Evolutionary conservation across 768 basidiomycete genomes (phyloP).

Genomic region (Phlebiopsis gigantea): DNA sequence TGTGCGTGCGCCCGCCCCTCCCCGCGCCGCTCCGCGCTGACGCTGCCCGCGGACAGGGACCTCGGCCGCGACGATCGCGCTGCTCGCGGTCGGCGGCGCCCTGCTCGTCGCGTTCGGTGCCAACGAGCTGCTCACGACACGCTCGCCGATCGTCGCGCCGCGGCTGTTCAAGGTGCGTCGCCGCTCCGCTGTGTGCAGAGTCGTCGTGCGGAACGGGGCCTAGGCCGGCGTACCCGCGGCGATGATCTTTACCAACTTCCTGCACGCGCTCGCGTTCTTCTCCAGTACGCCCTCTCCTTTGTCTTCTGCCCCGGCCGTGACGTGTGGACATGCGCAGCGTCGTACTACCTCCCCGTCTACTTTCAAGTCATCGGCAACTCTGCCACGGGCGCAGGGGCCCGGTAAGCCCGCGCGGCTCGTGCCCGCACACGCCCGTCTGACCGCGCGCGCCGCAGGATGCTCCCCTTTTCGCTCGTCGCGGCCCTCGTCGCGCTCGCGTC

Average conservation of each 20-base stretch:
- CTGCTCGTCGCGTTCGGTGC: conserved; percentile 25
- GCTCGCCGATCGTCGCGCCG: conserved; percentile 33
- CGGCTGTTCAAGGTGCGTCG: conserved; percentile 30
- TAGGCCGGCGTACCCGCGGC: conserved; percentile 34
- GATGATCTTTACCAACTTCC: conserved; percentile 27
- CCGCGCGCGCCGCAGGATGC: conserved; percentile 23
- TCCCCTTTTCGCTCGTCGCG: conserved; percentile 29
- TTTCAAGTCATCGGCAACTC: conserved; percentile 38
- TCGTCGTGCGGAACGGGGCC: not conserved
- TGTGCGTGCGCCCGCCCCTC: conserved; percentile 26
- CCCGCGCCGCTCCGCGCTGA: no score
- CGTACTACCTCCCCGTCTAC: conserved; percentile 35
- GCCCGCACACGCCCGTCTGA: not conserved
- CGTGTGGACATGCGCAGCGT: conserved; percentile 8
- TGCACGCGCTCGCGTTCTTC: conserved; percentile 32
- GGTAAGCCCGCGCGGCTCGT: conserved; percentile 13
- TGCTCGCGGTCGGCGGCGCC: conserved; percentile 29
- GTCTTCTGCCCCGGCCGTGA: not conserved
- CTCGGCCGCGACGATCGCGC: conserved; percentile 29
- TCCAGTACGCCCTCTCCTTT: not conserved
- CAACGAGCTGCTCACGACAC: conserved; percentile 30
- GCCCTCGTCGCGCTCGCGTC: conserved; percentile 17
- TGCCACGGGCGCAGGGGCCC: conserved; percentile 28
- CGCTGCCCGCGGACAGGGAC: conserved; percentile 21
- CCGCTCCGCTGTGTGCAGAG: not conserved